These are phyloP conservation scores for Logfia minima DNA, from an alignment of 129 eudicot genomes.

Conservation along the genomic window DNA sequence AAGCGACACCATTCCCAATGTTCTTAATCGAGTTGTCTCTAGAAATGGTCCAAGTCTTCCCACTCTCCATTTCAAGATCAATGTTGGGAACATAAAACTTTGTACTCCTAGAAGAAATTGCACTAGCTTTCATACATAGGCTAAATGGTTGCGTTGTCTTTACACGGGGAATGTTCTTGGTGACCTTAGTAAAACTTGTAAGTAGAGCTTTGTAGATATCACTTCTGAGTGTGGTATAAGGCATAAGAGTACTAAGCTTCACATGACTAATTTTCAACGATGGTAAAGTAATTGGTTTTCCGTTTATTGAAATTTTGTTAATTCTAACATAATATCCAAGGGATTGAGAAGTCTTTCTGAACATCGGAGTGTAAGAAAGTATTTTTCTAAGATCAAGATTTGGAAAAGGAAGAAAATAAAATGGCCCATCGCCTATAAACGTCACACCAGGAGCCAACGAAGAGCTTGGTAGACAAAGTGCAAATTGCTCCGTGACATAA, in stretches of 20 bases:
- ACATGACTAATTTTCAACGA: neutral
- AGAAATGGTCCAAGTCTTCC: conserved; percentile 41
- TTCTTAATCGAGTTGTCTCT: conserved; percentile 36
- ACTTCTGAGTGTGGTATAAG: conserved; percentile 46
- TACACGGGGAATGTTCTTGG: conserved; percentile 26
- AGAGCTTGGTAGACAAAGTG: conserved; percentile 40
- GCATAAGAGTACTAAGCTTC: conserved; percentile 32
- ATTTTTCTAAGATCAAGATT: conserved; percentile 25
- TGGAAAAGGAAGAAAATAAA: conserved; percentile 22
- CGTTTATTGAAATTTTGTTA: conserved; percentile 23
- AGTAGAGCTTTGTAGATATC: conserved; percentile 29
- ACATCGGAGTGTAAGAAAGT: conserved; percentile 39
- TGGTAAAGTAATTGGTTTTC: conserved; percentile 4
- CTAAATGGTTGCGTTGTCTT: conserved; percentile 31
- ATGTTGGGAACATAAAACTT: conserved; percentile 34
- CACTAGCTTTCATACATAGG: conserved; percentile 37
- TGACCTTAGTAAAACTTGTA: conserved; percentile 20
- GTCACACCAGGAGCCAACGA: conserved; percentile 34
- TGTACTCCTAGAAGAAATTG: neutral
- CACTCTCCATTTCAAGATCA: conserved; percentile 33
- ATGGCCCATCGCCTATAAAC: conserved; percentile 49
- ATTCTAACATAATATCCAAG: conserved; percentile 33
- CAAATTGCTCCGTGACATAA: conserved; percentile 26
- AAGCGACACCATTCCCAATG: conserved; percentile 27
- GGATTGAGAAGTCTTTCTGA: conserved; percentile 7